Conservation (phyloP, 306 rosid genomes). For the Ceratonia siliqua region DNA sequence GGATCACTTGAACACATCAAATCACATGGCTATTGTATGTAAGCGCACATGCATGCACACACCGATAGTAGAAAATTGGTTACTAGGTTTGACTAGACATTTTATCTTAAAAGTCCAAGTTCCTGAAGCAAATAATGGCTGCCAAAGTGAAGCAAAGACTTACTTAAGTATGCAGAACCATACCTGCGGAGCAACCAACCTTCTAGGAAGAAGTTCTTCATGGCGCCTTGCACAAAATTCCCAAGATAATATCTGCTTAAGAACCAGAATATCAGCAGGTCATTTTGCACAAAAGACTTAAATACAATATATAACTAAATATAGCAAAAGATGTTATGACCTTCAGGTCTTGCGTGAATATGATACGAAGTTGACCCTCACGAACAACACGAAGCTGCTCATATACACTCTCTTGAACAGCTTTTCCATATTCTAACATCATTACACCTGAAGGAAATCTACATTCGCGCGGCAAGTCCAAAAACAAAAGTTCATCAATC, state of each 20-base stretch:
- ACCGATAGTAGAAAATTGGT: neutral
- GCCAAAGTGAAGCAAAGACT: neutral
- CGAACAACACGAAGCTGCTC: conserved; percentile 99
- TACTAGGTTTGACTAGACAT: conserved; percentile 38
- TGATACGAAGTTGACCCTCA: conserved; percentile 93
- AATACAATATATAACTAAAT: neutral
- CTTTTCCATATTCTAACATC: conserved; percentile 93
- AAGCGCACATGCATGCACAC: neutral
- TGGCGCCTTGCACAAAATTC: conserved; percentile 94
- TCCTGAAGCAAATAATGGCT: neutral
- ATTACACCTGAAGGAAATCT: conserved; percentile 75
- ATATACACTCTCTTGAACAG: conserved; percentile 91
- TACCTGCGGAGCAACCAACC: conserved; percentile 97
- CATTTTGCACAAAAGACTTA: neutral
- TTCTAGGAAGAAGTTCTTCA: conserved; percentile 97
- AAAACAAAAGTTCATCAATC: conserved; percentile 82
- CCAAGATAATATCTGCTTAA: conserved; percentile 80
- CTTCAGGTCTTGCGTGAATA: conserved; percentile 88
- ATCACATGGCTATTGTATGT: neutral
- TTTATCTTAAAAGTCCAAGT: neutral
- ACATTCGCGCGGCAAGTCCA: conserved; percentile 85
- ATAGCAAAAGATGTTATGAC: conserved; percentile 34
- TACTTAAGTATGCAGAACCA: conserved; percentile 22
- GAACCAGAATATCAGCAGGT: neutral
- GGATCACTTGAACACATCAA: neutral